Evolutionary conservation across 2,329 filamentous ascomycete genomes (phyloP), one percentile per base, ranked within the genome.

Genomic region (Aspergillus awamori): DNA sequence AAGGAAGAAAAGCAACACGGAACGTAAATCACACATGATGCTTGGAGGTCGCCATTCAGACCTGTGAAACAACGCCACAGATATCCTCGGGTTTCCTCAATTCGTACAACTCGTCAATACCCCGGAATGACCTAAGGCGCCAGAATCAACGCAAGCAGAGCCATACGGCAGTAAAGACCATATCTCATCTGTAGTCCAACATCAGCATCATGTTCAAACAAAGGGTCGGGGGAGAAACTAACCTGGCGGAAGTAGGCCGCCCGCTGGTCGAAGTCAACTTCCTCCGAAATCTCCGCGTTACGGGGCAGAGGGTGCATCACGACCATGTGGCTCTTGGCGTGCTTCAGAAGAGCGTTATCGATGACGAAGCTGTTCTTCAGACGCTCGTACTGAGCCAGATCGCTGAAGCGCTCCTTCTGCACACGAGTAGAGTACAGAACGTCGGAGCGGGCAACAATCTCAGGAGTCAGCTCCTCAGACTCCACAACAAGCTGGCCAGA

Each of bases 231-330:
- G 17, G 26, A 17, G 22, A 57, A 39, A 85, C 91, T 87, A 81
- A 97, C 94, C 90, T 99, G 95, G 90, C 95, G 88, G 81, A 99
- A 99, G 83, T 99, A 99, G 59, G 95, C 94, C 61, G 95, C 95
- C 70, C 95, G 84, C 76, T 96, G 92, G 81, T 99, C 95, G 81
- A 96, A 97, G 79, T 99, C 95, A 53, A 99, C 93, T 82, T 99
- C 95, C 80, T 96, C 92, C 36, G 89, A 88, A 74, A 99, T 89
- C 84, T 99, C 95, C 67, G 90, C 88, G 74, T 98, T 98, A 72
- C 95, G 86, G 43, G 95, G 95, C 72, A 99, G 84, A 60, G 95
- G 95, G 80, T 99, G 95, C 88, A 99, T 88, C 66, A 99, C 91
- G 65, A 97, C 87, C 88, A 96, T 97, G 72, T 90, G 90, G 76